Evolutionary conservation across 345 rosid species (phyloP).

Genomic region (Salix brachista): DNA sequence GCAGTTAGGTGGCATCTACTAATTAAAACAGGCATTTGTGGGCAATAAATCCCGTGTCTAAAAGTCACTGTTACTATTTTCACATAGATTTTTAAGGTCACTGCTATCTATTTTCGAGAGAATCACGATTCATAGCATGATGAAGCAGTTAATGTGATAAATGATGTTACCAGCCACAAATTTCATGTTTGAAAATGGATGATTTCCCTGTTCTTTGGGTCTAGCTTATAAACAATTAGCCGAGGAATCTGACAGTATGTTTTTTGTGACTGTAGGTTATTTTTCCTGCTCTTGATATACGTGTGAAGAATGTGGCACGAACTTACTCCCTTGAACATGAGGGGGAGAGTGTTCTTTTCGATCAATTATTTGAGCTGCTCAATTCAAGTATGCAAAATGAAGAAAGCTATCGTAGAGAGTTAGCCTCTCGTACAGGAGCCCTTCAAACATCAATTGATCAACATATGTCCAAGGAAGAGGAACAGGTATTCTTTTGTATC

Average conservation of each 20-base stretch:
- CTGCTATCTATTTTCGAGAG: neutral
- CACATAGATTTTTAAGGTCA: neutral
- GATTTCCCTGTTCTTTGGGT: neutral
- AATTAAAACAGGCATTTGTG: neutral
- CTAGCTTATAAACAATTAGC: neutral
- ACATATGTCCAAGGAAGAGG: constrained; percentile 95
- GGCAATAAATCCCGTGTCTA: neutral
- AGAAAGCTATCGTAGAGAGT: constrained; percentile 62
- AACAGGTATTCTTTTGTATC: constrained; percentile 46
- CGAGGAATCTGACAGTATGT: neutral
- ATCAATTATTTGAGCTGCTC: constrained; percentile 65
- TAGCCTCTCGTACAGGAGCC: constrained; percentile 77
- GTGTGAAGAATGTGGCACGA: constrained; percentile 85
- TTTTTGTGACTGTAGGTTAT: constrained; percentile 52
- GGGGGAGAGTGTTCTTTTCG: constrained; percentile 71
- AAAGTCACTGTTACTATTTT: neutral
- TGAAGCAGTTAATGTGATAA: neutral
- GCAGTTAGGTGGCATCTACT: neutral
- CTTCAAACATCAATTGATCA: constrained; percentile 78
- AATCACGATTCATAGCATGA: neutral
- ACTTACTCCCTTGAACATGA: constrained; percentile 89
- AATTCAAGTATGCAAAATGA: constrained; percentile 48
- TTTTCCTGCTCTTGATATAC: constrained; percentile 78
- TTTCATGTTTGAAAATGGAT: neutral
- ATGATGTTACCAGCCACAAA: neutral